phyloP scores from a whole-genome alignment of 2,329 filamentous ascomycete genomes.

The Xylariomycetidae sp. region DNA sequence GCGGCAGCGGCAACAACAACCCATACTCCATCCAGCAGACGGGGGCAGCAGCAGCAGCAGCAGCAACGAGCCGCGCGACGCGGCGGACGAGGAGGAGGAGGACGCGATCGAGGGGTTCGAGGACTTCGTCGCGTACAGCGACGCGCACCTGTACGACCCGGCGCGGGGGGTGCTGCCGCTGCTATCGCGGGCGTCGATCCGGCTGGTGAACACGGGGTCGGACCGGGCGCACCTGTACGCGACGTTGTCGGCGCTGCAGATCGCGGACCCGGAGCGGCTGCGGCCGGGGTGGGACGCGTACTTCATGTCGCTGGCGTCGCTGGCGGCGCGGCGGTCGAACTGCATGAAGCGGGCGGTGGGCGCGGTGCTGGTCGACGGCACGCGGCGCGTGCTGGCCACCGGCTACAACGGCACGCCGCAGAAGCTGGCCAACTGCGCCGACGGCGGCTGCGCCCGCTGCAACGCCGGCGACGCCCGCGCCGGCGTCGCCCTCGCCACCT shows the following conservation, averaged over 20 bases:
- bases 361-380: slow-evolving; percentile 77
- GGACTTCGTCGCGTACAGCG: slow-evolving; percentile 53
- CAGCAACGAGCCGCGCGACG: background rate
- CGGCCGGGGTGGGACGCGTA: slow-evolving; percentile 94
- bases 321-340: slow-evolving; percentile 86
- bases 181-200: slow-evolving; percentile 74
- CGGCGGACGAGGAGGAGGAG: background rate
- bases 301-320: slow-evolving; percentile 93
- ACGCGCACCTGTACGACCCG: slow-evolving; percentile 69
- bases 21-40: too few species aligned
- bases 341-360: slow-evolving; percentile 98
- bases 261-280: slow-evolving; percentile 72
- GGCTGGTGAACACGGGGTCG: slow-evolving; percentile 77
- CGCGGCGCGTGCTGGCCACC: slow-evolving; percentile 83
- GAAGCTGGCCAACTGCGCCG: slow-evolving; percentile 81
- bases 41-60: too few species aligned
- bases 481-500: slow-evolving; percentile 75
- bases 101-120: slow-evolving; percentile 37
- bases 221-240: slow-evolving; percentile 65
- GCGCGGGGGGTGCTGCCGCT: slow-evolving; percentile 63
- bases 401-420: slow-evolving; percentile 98
- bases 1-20: background rate
- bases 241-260: slow-evolving; percentile 66
- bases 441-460: slow-evolving; percentile 85
- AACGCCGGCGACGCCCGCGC: slow-evolving; percentile 64